A percentile compares a stretch with the other conserved stretches of the same genome.
phyloP scores from a whole-genome alignment of 2,329 filamentous ascomycete species.

The Apiospora koreana region DNA sequence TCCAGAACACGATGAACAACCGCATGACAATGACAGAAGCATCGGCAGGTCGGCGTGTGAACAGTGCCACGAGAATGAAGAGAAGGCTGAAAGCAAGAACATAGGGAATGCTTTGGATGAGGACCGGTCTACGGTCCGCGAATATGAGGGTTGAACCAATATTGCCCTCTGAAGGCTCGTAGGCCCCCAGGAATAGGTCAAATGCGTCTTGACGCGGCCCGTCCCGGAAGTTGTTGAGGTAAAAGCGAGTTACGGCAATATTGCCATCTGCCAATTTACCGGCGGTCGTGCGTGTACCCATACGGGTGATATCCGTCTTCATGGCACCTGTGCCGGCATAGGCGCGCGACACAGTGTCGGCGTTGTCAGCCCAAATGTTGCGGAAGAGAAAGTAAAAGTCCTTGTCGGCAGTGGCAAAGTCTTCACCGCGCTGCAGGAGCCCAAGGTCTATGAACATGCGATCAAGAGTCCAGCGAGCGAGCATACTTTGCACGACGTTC shows the following conservation, averaged over 20 bases:
- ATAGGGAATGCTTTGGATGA: slow-evolving; percentile 94
- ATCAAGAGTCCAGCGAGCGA: slow-evolving; percentile 85
- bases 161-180: slow-evolving; percentile 72
- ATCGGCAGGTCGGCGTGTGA: slow-evolving; percentile 71
- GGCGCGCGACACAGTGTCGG: slow-evolving; percentile 87
- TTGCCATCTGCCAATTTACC: slow-evolving; percentile 85
- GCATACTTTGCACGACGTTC: slow-evolving; percentile 97
- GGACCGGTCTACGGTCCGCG: slow-evolving; percentile 78
- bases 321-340: slow-evolving; percentile 96
- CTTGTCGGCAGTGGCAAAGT: slow-evolving; percentile 73
- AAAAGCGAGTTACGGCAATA: slow-evolving; percentile 87
- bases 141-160: slow-evolving; percentile 76
- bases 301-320: slow-evolving; percentile 98
- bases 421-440: slow-evolving; percentile 73
- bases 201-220: slow-evolving; percentile 94
- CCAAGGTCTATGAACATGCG: slow-evolving; percentile 86
- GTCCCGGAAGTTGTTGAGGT: slow-evolving; percentile 92
- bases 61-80: slow-evolving; percentile 73
- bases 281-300: slow-evolving; percentile 81
- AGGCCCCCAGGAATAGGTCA: slow-evolving; percentile 88
- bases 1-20: slow-evolving; percentile 79
- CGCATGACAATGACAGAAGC: slow-evolving; percentile 79
- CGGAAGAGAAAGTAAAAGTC: slow-evolving; percentile 91
- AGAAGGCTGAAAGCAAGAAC: slow-evolving; percentile 84
- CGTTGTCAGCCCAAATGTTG: slow-evolving; percentile 98